These are phyloP conservation scores for Epichloe glyceriae DNA, from an alignment of 2,329 filamentous ascomycete species.

Conservation along the genomic window DNA sequence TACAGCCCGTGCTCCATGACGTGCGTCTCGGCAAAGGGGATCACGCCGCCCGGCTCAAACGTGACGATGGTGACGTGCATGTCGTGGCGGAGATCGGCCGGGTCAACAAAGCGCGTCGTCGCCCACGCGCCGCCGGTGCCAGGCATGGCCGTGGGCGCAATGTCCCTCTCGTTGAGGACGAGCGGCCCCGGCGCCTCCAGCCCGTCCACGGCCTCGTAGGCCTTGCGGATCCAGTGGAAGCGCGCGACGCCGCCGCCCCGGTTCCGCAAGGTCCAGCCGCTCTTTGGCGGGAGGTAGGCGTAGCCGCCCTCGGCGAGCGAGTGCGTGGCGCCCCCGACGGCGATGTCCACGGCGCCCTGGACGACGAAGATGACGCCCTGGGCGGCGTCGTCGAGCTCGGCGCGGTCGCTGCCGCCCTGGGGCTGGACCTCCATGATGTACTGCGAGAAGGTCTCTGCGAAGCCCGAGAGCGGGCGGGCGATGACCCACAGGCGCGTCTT, in stretches of 20 bases:
- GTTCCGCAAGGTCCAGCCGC: slow-evolving; percentile 2
- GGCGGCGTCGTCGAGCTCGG: slow-evolving; percentile 1
- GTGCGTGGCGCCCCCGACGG: neutral
- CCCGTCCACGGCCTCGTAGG: neutral
- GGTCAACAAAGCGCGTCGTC: slow-evolving; percentile 6
- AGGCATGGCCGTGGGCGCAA: slow-evolving; percentile 1
- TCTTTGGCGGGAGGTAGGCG: slow-evolving; percentile 1
- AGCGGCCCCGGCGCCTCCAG: neutral
- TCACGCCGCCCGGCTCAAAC: slow-evolving; percentile 4
- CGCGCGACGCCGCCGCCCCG: neutral
- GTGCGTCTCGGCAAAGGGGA: slow-evolving; percentile 6
- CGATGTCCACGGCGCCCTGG: neutral
- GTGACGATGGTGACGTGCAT: slow-evolving; percentile 6
- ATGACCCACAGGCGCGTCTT: slow-evolving; percentile 5
- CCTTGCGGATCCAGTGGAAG: slow-evolving; percentile 7
- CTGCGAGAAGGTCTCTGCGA: slow-evolving; percentile 6
- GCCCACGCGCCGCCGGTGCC: slow-evolving; percentile 4
- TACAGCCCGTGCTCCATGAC: slow-evolving; percentile 7
- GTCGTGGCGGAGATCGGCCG: slow-evolving; percentile 4
- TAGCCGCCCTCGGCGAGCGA: slow-evolving; percentile 2
- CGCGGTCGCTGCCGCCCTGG: slow-evolving; percentile 1
- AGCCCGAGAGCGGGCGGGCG: slow-evolving; percentile 5
- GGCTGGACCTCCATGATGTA: slow-evolving; percentile 6
- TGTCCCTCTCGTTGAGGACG: slow-evolving; percentile 1
- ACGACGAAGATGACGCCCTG: slow-evolving; percentile 5